Evolutionary conservation across 2,329 filamentous ascomycete genomes (phyloP), one percentile per base, ranked within the genome.

Genomic region (Fusarium tanahbumbuense): DNA sequence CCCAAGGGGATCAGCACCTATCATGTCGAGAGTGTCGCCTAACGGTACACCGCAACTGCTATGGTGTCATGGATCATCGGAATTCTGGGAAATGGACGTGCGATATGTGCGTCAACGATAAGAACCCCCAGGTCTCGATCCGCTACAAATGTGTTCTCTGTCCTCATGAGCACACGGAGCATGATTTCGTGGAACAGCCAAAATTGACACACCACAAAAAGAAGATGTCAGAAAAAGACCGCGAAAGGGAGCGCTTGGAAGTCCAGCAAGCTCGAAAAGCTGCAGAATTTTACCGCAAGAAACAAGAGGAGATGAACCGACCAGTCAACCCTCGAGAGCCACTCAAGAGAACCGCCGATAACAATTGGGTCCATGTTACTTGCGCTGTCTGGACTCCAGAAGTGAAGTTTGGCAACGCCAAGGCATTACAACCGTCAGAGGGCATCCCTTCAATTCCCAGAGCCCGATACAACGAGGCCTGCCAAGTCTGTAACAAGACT

Each of bases 361-460:
- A 98, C 81, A 98, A 98, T 76, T 99, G 96, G 96, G 93, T 98
- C 18, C 96, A 99, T 78, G 93, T 98, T 28, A 91, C 92, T 40
- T 99, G 96, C 77, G 94, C 96, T 2, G 85, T 97, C 20, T 98
- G 93, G 90, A 94, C 92, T 13, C 90, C 93, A 0, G 96, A 99
- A 80, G 91, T 97, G 75, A 96, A 94, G 76, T 99, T 98, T 79
- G 94, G 92, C 67, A 93, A 93, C 74, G 92, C 94, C 20, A 90
- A 91, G 75, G 89, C 92, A 20, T 83, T 99, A 34, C 92, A 94
- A 73, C 91, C 94, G 32, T 94, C 93, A 3, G 96, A 99, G 81
- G 95, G 95, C 22, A 93, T 99, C 69, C 92, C 92, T 6, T 91
- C 92, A 9, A 94, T 99, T 62, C 88, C 92, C 2, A 85, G 88